These are phyloP conservation scores for Acidiella bohemica DNA, from an alignment of 495 filamentous ascomycete genomes.

Conservation along the genomic window DNA sequence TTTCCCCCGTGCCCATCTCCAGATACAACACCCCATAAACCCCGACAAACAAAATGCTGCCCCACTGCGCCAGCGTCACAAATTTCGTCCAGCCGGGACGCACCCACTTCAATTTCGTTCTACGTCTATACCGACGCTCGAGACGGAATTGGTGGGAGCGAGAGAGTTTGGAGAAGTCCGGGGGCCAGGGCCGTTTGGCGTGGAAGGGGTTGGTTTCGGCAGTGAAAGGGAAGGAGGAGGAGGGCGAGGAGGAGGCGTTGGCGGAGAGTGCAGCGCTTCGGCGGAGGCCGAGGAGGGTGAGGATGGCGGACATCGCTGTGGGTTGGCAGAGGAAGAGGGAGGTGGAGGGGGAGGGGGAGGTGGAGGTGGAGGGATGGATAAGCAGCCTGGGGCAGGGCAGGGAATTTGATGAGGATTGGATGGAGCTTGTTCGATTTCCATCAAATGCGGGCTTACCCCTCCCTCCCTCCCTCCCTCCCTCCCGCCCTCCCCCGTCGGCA, in stretches of 20 bases:
- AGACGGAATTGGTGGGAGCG: conserved; percentile 74
- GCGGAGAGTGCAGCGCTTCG: no score
- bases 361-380: not conserved
- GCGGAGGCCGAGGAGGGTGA: conserved; percentile 14
- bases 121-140: conserved; percentile 44
- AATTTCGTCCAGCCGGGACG: conserved; percentile 62
- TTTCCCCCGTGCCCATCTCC: conserved; percentile 46
- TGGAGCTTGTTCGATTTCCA: no score
- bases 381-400: no score
- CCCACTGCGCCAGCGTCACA: conserved; percentile 57
- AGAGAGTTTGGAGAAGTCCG: conserved; percentile 71
- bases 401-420: no score
- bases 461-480: no score
- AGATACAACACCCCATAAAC: conserved; percentile 66
- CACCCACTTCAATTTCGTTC: conserved; percentile 51
- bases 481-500: no score
- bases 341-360: not conserved
- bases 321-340: not conserved
- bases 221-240: conserved; percentile 20
- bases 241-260: not conserved
- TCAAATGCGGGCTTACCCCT: no score
- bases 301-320: not conserved
- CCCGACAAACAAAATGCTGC: conserved; percentile 47
- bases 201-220: conserved; percentile 45
- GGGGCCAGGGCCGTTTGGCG: conserved; percentile 84